Evolutionary conservation across 2,329 filamentous ascomycete species (phyloP), one percentile per base, ranked within the genome.

Genomic region (Sarocladium oryzae): DNA sequence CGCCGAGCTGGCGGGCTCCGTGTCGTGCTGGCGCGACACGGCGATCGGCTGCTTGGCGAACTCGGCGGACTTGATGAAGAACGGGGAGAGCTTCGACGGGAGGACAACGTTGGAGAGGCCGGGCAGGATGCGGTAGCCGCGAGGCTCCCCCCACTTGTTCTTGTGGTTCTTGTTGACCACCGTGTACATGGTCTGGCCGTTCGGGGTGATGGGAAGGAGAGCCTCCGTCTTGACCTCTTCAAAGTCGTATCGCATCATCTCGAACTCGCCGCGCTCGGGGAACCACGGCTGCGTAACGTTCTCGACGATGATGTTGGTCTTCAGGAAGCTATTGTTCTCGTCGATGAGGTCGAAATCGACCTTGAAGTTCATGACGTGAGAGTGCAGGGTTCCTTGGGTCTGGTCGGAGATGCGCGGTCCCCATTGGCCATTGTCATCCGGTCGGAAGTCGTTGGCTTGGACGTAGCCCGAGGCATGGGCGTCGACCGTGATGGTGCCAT

Each of bases 11-110:
- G 51, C 76, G 70, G 35, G 35, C n/a, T 37, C 35, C n/a, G 35
- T 37, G 16, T 37, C 35, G n/a, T 37, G 35, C 21, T 69, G 71
- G 35, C 66, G 64, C 4, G 73, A 67, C 13, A 77, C 64, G 56
- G 69, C 74, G 3, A 79, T 58, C 54, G 78, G 69, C 46, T 72
- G 66, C 21, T 69, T 69, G 2, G 73, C 69, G 58, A 70, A 78
- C 32, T 69, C 67, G 21, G 60, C 62, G 54, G 80, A 80, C 56
- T 79, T 66, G 23, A 79, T 63, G 9, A 70, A 63, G 51, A 56
- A 56, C 5, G 69, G 69, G 2, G 71, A 74, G 51, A 76, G 68
- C 16, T 66, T 53, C n/a, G 72, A 64, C 0, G 72, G 73, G 15
- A 77, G 61, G 55, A 75, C 71, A 11, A 66, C 63, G 23, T 69